These are phyloP conservation scores for Gyromitra esculenta DNA, from an alignment of 2,329 filamentous ascomycete genomes.

Conservation along the genomic window DNA sequence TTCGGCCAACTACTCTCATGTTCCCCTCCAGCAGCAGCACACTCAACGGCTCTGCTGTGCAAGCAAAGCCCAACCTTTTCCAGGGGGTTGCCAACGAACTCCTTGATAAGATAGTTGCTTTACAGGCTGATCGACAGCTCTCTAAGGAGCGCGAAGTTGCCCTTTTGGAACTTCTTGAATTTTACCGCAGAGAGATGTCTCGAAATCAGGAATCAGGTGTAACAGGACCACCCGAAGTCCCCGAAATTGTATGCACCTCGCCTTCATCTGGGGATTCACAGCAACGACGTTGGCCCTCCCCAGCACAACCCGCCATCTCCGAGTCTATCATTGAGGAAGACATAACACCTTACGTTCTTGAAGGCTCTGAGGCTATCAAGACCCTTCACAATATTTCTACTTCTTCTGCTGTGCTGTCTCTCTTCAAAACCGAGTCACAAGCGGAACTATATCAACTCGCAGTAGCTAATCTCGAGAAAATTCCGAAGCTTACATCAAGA, in stretches of 20 bases:
- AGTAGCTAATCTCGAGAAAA: background rate
- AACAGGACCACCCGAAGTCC: background rate
- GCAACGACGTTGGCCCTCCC: background rate
- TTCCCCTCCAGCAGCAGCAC: background rate
- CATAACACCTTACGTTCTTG: constrained; percentile 1
- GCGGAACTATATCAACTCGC: background rate
- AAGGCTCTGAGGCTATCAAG: constrained; percentile 2
- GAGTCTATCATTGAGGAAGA: background rate
- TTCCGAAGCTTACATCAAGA: constrained; percentile 4
- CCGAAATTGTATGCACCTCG: constrained; percentile 6
- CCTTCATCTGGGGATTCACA: background rate
- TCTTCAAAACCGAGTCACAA: background rate
- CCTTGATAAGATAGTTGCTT: background rate
- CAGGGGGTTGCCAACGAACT: constrained; percentile 2
- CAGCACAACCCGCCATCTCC: background rate
- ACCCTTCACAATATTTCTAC: constrained; percentile 11
- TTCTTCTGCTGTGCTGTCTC: constrained; percentile 5
- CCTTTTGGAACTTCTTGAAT: constrained; percentile 16
- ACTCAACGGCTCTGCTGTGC: background rate
- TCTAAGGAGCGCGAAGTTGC: constrained; percentile 17
- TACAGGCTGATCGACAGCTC: constrained; percentile 25
- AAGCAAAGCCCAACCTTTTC: background rate
- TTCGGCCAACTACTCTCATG: constrained; percentile 23
- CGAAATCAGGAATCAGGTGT: background rate
- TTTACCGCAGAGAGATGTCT: constrained; percentile 7